Conservation (phyloP, 2,329 filamentous ascomycete genomes). For the Chaetomiaceae sp. region DNA sequence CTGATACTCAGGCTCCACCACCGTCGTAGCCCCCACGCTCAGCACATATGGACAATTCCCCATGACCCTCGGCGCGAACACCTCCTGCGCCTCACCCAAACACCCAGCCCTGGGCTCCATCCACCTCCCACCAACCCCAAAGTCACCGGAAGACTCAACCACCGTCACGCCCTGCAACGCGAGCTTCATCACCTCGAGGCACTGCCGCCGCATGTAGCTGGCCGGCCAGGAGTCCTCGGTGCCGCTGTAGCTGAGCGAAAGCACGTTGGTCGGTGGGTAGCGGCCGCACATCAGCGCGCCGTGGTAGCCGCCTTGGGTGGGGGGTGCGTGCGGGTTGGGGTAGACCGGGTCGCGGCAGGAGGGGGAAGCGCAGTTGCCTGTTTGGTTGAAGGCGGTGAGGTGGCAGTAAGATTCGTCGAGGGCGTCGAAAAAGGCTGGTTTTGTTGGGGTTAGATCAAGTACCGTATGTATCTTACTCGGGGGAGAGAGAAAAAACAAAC, state of each 20-base stretch:
- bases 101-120: constrained; percentile 36
- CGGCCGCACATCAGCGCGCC: constrained; percentile 35
- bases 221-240: constrained; percentile 49
- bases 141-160: constrained; percentile 45
- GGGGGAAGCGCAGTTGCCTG: constrained; percentile 15
- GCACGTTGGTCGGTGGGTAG: constrained; percentile 49
- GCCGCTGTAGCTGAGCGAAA: constrained; percentile 53
- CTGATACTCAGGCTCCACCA: constrained; percentile 12
- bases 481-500: background rate
- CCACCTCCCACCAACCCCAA: constrained; percentile 37
- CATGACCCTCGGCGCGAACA: constrained; percentile 47
- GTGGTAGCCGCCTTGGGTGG: constrained; percentile 40
- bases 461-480: too few species aligned
- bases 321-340: constrained; percentile 18
- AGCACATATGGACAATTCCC: constrained; percentile 43
- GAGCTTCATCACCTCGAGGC: constrained; percentile 49
- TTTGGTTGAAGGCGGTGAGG: constrained; percentile 17
- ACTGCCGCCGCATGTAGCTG: constrained; percentile 49
- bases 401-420: constrained; percentile 24
- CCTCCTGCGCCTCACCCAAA: constrained; percentile 16
- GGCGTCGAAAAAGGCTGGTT: constrained; percentile 21
- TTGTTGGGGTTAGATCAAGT: background rate
- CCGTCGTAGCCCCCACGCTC: constrained; percentile 21
- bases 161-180: constrained; percentile 45
- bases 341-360: constrained; percentile 21